These are phyloP conservation scores for Monosporascus sp. DNA, from an alignment of 2,329 filamentous ascomycete species.

Conservation along the genomic window DNA sequence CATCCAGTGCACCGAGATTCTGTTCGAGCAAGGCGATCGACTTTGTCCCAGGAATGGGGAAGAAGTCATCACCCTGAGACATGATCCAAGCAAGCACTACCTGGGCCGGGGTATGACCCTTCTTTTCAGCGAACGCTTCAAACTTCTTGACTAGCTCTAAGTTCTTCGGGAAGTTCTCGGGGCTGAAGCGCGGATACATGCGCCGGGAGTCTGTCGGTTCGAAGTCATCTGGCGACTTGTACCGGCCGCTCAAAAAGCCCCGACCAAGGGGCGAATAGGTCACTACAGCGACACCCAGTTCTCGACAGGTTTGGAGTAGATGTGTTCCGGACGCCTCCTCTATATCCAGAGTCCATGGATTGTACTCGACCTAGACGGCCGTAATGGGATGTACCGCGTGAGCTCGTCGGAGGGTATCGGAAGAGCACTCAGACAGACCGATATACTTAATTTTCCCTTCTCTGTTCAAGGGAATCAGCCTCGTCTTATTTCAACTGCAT, in stretches of 20 bases:
- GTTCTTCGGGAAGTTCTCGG: conserved; percentile 49
- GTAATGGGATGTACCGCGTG: conserved; percentile 42
- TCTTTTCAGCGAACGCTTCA: conserved; percentile 39
- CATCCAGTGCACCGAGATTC: neutral
- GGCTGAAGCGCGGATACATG: conserved; percentile 40
- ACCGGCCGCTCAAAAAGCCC: conserved; percentile 42
- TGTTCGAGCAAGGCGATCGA: neutral
- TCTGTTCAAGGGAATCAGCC: conserved; percentile 9
- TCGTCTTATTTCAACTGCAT: conserved; percentile 4
- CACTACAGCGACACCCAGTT: conserved; percentile 38
- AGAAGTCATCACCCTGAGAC: conserved; percentile 46
- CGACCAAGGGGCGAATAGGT: conserved; percentile 48
- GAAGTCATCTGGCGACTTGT: conserved; percentile 36
- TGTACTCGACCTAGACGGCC: conserved; percentile 45
- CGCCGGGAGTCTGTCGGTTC: conserved; percentile 40
- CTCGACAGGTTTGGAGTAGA: neutral
- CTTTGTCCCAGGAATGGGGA: conserved; percentile 39
- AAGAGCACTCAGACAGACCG: conserved; percentile 43
- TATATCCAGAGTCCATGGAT: conserved; percentile 10
- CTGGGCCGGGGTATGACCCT: conserved; percentile 45
- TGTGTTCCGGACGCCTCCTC: conserved; percentile 15
- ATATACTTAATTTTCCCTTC: conserved; percentile 50
- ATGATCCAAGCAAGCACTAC: conserved; percentile 54
- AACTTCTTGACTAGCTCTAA: conserved; percentile 43
- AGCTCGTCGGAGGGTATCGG: conserved; percentile 42